Conservation (phyloP, 2,329 filamentous ascomycete genomes). For the Pseudogymnoascus sp. region DNA sequence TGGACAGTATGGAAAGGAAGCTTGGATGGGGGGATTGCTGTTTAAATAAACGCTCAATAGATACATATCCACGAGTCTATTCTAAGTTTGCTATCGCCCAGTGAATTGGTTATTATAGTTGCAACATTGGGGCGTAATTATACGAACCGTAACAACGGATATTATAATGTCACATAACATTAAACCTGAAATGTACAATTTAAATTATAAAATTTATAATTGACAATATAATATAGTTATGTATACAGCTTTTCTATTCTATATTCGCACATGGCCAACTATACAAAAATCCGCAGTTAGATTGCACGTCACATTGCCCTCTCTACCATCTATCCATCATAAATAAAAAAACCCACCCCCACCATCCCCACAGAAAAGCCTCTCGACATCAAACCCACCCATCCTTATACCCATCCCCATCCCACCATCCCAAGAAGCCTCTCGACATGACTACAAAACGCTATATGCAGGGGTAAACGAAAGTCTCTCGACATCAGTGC, state of each 20-base stretch:
- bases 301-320: neutral
- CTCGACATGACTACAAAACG: conserved; percentile 8
- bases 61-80: neutral
- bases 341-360: neutral
- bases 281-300: neutral
- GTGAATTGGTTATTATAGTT: too few species aligned
- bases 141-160: too few species aligned
- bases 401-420: too few species aligned
- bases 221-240: too few species aligned
- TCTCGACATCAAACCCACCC: neutral
- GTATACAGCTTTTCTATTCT: neutral
- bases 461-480: conserved; percentile 2
- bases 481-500: conserved; percentile 9
- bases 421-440: conserved; percentile 1
- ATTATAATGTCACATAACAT: too few species aligned
- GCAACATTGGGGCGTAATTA: too few species aligned
- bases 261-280: neutral
- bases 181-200: too few species aligned
- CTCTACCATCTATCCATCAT: neutral
- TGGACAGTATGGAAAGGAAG: neutral
- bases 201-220: too few species aligned
- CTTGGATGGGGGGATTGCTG: neutral
- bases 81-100: neutral
- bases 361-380: neutral
- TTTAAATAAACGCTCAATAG: neutral